Evolutionary conservation across 2,329 filamentous ascomycete species (phyloP).

Genomic region (Penicillium frequentans): DNA sequence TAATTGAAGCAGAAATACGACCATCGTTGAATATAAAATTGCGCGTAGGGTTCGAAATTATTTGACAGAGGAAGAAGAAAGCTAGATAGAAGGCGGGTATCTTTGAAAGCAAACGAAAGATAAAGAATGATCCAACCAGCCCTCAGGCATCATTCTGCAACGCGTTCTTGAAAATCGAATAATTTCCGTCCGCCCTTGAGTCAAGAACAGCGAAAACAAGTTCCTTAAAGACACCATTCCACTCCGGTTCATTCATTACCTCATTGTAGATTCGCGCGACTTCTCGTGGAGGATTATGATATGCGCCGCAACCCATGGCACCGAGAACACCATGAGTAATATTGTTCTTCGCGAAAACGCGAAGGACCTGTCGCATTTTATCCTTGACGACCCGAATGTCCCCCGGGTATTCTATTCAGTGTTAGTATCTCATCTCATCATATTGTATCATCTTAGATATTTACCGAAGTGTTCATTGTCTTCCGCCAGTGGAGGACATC

Average conservation of each 20-base stretch:
- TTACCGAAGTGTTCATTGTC: slow-evolving; percentile 12
- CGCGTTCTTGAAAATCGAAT: slow-evolving; percentile 13
- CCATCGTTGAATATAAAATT: too few species aligned
- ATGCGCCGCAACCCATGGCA: slow-evolving; percentile 65
- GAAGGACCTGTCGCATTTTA: slow-evolving; percentile 58
- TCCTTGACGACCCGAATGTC: slow-evolving; percentile 53
- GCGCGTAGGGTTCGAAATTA: too few species aligned
- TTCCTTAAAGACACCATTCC: slow-evolving; percentile 58
- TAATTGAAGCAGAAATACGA: too few species aligned
- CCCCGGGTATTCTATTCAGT: slow-evolving; percentile 11
- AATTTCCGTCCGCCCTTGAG: slow-evolving; percentile 27
- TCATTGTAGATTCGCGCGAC: slow-evolving; percentile 60
- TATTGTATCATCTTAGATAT: neutral
- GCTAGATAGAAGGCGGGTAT: neutral
- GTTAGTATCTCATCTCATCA: neutral
- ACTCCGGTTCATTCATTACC: slow-evolving; percentile 59
- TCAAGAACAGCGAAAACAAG: slow-evolving; percentile 61
- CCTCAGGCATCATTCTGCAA: neutral
- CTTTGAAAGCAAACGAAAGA: neutral
- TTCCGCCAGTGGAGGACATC: slow-evolving; percentile 33
- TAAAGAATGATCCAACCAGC: neutral
- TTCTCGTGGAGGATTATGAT: slow-evolving; percentile 57
- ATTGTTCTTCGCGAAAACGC: slow-evolving; percentile 52
- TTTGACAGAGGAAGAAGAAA: neutral
- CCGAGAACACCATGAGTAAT: slow-evolving; percentile 51